Evolutionary conservation across 352 stramenopile genomes (phyloP), one percentile per base, ranked within the genome.

Genomic region (Pythium dissotocum): DNA sequence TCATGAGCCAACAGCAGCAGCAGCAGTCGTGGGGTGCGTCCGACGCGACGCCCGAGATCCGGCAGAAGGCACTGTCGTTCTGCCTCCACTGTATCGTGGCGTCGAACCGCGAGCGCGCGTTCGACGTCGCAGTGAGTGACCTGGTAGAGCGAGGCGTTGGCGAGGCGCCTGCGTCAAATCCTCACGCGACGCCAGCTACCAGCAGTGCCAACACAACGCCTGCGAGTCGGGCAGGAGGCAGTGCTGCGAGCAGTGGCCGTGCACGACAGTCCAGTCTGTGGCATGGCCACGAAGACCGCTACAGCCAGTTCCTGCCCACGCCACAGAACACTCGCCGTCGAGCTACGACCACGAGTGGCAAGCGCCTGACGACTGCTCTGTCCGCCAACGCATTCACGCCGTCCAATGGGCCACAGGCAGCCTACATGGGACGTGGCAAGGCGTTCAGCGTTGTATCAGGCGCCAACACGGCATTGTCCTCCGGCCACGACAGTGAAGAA

Each of bases 61-160:
- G 60, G 2, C 59, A 69, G 21, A 76, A 76, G 54, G 35, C 69
- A n/a, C 49, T 76, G 30, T 56, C 69, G 30, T 76, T 76, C 49
- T 76, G 69, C 24, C 46, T 71, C 2, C 58, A 71, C 36, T 76
- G 69, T 35, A 65, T 76, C 48, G 59, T 76, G 9, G 7, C 59
- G 4, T 68, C 69, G 9, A 71, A 70, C 55, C 61, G 63, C 32
- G 63, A 76, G 40, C 63, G 60, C 6, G 59, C 69, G 0, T 59
- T 65, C 26, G 60, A 64, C 21, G 56, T 76, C n/a, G 69, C 69
- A 0, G 58, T 62, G 10, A 66, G 61, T 21, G 69, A 76, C 5
- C 26, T 76, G 30, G 9, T 69, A 1, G 69, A 71, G 51, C 53
- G 58, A 2, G 61, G 68, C 44, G 44, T 67, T n/a, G 38, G 35